Evolutionary conservation across 1,139 yeast species (phyloP).

Genomic region (Arxiozyma telluris): DNA sequence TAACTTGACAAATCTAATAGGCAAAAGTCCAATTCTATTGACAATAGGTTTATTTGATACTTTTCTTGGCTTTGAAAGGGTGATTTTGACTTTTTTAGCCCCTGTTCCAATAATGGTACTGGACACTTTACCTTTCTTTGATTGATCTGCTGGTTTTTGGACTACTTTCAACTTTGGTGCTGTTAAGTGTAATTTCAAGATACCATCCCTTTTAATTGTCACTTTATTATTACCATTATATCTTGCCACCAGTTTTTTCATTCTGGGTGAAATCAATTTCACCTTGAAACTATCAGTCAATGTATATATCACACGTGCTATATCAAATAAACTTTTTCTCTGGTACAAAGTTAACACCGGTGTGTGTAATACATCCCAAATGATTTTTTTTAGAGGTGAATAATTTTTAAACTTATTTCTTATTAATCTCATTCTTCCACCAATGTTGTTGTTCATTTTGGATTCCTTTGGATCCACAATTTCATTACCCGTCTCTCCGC

Average conservation of each 20-base stretch:
- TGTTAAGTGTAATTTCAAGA: conserved; percentile 29
- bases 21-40: conserved; percentile 26
- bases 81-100: conserved; percentile 13
- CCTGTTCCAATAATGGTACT: not conserved
- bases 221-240: conserved; percentile 29
- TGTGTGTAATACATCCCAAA: conserved; percentile 68
- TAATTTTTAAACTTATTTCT: conserved; percentile 60
- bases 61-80: conserved; percentile 4
- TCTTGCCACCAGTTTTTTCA: conserved; percentile 55
- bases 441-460: conserved; percentile 32
- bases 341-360: conserved; percentile 52
- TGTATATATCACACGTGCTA: conserved; percentile 57
- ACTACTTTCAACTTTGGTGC: conserved; percentile 16
- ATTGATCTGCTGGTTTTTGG: conserved; percentile 4
- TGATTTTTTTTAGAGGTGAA: conserved; percentile 44
- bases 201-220: conserved; percentile 31
- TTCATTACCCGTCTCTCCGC: conserved; percentile 33
- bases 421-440: conserved; percentile 50
- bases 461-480: conserved; percentile 41
- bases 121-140: conserved; percentile 5
- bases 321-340: conserved; percentile 54
- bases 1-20: conserved; percentile 27
- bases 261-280: conserved; percentile 56
- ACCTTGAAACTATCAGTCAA: conserved; percentile 57
- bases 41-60: conserved; percentile 12